Evolutionary conservation across 176 grass and related monocot species (phyloP), one percentile per base, ranked within the genome.

Genomic region (Zizania latifolia): DNA sequence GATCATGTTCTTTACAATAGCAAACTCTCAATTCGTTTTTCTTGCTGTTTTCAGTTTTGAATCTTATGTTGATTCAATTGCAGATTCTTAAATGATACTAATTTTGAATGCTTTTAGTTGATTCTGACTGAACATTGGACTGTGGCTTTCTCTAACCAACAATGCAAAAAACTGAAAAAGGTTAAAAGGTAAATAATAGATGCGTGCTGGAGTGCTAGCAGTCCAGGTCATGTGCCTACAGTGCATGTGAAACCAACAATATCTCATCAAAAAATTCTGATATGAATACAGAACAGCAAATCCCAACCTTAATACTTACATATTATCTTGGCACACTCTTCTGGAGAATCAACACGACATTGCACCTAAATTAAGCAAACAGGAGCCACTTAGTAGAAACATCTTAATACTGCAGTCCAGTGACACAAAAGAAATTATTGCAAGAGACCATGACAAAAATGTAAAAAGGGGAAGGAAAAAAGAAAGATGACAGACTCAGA

Each of bases 301-400:
- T 19, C 8, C 10, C 1, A 41, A 57, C 56, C 2, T 55, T 81
- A 68, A 51, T 15, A 56, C 86, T 78, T 59, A 94, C 94, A 5
- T 81, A 98, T 93, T 56, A 98, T 83, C 82, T 85, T 89, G 46
- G 94, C 94, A 56, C 91, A 92, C 33, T 93, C 79, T 81, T 92
- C 86, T 55, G 88, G 88, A 92, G 90, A 85, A 87, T 98, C 78
- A 61, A 94, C 54, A 53, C 81, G 86, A 23, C 94, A 98, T 61
- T 91, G 86, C 2, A 60, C 94, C 94, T 98, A 84, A 5, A 77
- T 83, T 75, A 54, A 29, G 51, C 39, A 83, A 62, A 69, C 11
- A 75, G 24, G n/a, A 30, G 5, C 1, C 28, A 70, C 45, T 37
- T 43, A 76, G 39, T n/a, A 6, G 10, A 30, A 27, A 58, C 12